These are phyloP conservation scores for Neostapfia colusana DNA, from an alignment of 176 grass and related monocot species.

Conservation along the genomic window DNA sequence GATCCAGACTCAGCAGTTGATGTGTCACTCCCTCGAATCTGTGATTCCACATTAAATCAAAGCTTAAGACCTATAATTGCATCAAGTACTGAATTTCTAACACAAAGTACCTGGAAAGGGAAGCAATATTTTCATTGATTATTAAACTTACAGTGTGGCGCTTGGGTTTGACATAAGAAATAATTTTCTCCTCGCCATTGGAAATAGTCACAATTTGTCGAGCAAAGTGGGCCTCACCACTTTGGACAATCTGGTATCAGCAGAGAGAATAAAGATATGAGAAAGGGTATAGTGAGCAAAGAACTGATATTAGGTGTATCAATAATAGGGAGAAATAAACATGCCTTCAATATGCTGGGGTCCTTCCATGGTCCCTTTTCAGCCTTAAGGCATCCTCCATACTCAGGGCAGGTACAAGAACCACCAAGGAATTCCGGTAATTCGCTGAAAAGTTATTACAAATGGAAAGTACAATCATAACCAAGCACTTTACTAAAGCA, in stretches of 20 bases:
- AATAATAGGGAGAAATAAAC: neutral
- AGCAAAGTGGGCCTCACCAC: conserved; percentile 76
- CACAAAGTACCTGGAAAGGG: neutral
- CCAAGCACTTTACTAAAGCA: neutral
- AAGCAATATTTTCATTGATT: conserved; percentile 28
- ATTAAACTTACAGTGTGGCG: conserved; percentile 32
- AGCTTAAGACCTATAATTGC: conserved; percentile 5
- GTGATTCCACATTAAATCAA: conserved; percentile 26
- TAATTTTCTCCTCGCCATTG: conserved; percentile 73
- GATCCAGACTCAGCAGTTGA: conserved; percentile 94
- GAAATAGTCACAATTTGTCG: conserved; percentile 86
- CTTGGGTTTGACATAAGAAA: conserved; percentile 75
- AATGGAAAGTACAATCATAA: conserved; percentile 32
- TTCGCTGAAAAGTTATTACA: conserved; percentile 51
- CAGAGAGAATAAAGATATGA: neutral
- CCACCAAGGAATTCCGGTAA: conserved; percentile 91
- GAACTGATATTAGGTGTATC: neutral
- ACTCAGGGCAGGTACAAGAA: conserved; percentile 77
- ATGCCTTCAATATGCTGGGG: conserved; percentile 76
- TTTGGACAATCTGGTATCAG: conserved; percentile 77
- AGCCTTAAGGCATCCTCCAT: conserved; percentile 82
- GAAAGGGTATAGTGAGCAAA: conserved; percentile 10
- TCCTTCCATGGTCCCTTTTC: conserved; percentile 99
- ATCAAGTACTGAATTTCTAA: neutral
- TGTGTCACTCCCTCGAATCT: conserved; percentile 82